These are phyloP conservation scores for Hymenoscyphus linearis DNA, from an alignment of 2,329 filamentous ascomycete genomes.

Conservation along the genomic window DNA sequence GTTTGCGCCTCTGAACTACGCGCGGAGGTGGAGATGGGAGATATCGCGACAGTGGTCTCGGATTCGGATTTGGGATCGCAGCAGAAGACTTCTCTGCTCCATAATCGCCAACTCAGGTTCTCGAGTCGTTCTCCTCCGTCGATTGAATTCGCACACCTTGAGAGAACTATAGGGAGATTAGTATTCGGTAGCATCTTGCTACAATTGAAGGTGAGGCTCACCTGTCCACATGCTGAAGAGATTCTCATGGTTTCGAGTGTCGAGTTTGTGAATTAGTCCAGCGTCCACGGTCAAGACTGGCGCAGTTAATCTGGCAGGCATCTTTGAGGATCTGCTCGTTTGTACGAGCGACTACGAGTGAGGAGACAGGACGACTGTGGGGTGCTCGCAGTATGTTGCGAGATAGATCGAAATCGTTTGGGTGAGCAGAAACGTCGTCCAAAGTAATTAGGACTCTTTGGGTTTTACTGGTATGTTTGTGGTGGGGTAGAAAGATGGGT, in stretches of 20 bases:
- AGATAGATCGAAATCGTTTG: constrained; percentile 5
- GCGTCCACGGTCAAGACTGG: constrained; percentile 89
- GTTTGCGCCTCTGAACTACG: constrained; percentile 32
- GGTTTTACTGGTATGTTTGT: not conserved
- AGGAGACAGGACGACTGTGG: constrained; percentile 26
- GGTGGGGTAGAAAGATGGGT: not conserved
- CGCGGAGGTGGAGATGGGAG: constrained; percentile 34
- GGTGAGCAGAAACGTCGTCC: not conserved
- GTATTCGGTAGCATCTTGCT: not conserved
- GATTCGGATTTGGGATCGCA: constrained; percentile 60
- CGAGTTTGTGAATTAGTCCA: constrained; percentile 88
- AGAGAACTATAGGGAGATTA: constrained; percentile 62
- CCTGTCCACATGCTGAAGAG: constrained; percentile 97
- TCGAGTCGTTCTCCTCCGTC: constrained; percentile 89
- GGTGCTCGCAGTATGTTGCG: constrained; percentile 30
- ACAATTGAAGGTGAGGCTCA: constrained; percentile 41
- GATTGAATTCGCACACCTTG: constrained; percentile 87
- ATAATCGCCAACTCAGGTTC: constrained; percentile 92
- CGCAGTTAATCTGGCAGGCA: constrained; percentile 79
- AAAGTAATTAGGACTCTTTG: not conserved
- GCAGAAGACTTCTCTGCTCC: constrained; percentile 91
- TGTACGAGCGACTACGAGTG: constrained; percentile 25
- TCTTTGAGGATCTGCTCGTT: constrained; percentile 38
- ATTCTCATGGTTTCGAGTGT: constrained; percentile 87
- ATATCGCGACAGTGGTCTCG: constrained; percentile 41